Percentiles rank a stretch among this genome's conserved stretches.
Conservation (phyloP, 1,284 basidiomycete genomes). For the Ganoderma leucocontextum region DNA sequence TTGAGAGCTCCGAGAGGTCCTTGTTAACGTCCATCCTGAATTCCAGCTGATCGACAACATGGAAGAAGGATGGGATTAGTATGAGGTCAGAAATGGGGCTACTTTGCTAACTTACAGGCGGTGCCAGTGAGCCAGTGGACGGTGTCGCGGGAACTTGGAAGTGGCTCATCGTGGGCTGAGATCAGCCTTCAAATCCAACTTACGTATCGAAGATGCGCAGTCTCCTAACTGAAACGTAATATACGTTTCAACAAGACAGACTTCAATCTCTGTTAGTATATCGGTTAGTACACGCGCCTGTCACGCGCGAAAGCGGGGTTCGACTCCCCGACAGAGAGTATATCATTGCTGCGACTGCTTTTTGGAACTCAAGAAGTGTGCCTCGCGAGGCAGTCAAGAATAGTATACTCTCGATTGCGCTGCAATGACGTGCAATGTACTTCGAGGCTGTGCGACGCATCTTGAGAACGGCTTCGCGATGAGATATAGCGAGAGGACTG, state of each 20-base stretch:
- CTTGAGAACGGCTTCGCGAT: too few species aligned
- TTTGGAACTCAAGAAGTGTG: too few species aligned
- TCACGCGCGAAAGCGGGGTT: constrained; percentile 53
- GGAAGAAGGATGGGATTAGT: background rate
- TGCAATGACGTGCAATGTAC: too few species aligned
- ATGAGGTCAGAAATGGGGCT: background rate
- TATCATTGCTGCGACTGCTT: background rate
- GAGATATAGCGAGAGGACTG: too few species aligned
- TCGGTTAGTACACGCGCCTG: constrained; percentile 28
- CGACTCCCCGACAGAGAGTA: constrained; percentile 46
- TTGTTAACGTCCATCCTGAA: constrained; percentile 30
- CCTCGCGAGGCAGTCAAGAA: too few species aligned
- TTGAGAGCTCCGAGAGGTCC: constrained; percentile 33
- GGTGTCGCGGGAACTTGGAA: background rate
- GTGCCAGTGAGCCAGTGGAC: background rate
- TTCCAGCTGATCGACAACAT: background rate
- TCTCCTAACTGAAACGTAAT: background rate
- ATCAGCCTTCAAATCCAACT: background rate
- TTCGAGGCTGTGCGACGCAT: too few species aligned
- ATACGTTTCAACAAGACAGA: background rate
- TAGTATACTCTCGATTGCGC: too few species aligned
- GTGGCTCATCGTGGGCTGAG: background rate
- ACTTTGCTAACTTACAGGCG: background rate
- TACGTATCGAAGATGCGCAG: background rate
- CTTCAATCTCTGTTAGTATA: constrained; percentile 22